phyloP scores from a whole-genome alignment of 352 stramenopile species.

The Lagenidium giganteum region DNA sequence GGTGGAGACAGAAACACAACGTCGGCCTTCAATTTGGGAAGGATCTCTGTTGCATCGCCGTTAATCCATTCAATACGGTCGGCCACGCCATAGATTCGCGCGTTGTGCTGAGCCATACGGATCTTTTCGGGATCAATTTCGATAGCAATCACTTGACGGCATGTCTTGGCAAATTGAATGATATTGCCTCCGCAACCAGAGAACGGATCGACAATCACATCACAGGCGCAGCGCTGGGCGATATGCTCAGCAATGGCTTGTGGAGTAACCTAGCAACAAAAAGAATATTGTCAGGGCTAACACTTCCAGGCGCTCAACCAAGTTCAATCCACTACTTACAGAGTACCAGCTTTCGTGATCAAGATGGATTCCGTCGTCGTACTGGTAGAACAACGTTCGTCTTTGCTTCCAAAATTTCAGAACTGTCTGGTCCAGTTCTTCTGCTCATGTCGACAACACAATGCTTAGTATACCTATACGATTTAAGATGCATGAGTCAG shows the following conservation, averaged over 20 bases:
- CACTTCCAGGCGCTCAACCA: too few species aligned
- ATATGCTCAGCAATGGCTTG: slow-evolving; percentile 88
- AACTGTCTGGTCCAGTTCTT: slow-evolving; percentile 23
- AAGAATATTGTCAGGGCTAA: background rate
- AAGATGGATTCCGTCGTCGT: slow-evolving; percentile 88
- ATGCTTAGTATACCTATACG: too few species aligned
- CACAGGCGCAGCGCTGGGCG: slow-evolving; percentile 67
- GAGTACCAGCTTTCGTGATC: slow-evolving; percentile 93
- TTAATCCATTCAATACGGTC: slow-evolving; percentile 91
- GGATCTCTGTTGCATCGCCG: slow-evolving; percentile 78
- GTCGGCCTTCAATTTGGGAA: slow-evolving; percentile 74
- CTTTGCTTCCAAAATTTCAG: slow-evolving; percentile 91
- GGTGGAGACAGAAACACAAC: slow-evolving; percentile 90
- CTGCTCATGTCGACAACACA: background rate
- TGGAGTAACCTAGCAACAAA: slow-evolving; percentile 57
- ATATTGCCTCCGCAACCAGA: slow-evolving; percentile 91
- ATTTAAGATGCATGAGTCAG: too few species aligned
- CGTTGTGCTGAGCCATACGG: slow-evolving; percentile 89
- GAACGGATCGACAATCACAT: slow-evolving; percentile 90
- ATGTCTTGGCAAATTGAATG: slow-evolving; percentile 89
- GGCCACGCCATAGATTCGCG: slow-evolving; percentile 85
- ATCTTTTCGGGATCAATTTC: slow-evolving; percentile 89
- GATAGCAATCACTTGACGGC: slow-evolving; percentile 89
- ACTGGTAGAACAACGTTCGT: slow-evolving; percentile 85
- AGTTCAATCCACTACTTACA: too few species aligned